Evolutionary conservation across 1,139 yeast species (phyloP).

Genomic region (Pneumocystis oryctolagi): DNA sequence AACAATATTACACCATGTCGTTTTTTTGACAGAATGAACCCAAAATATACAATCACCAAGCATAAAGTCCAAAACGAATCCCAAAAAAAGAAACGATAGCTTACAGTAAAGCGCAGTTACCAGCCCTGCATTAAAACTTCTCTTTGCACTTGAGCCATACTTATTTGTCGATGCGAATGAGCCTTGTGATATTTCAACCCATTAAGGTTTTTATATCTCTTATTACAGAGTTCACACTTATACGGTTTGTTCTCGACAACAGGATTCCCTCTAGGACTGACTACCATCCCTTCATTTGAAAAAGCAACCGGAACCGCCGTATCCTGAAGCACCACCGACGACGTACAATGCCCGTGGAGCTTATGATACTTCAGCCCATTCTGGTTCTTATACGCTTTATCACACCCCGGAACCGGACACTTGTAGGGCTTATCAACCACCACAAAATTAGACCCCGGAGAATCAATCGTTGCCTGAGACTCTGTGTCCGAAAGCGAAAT

Average conservation of each 20-base stretch:
- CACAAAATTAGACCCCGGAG: conserved; percentile 13
- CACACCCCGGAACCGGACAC: conserved; percentile 97
- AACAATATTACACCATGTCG: not conserved
- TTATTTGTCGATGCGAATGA: conserved; percentile 38
- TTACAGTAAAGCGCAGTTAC: not conserved
- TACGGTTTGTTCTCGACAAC: conserved; percentile 93
- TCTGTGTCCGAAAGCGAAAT: not conserved
- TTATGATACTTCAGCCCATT: conserved; percentile 93
- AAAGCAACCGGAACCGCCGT: conserved; percentile 3
- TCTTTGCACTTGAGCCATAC: conserved; percentile 1
- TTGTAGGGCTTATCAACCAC: conserved; percentile 70
- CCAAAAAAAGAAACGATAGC: not conserved
- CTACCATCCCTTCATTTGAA: not conserved
- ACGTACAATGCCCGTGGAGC: conserved; percentile 54
- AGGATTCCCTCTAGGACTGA: not conserved
- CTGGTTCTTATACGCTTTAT: conserved; percentile 91
- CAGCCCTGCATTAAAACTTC: not conserved
- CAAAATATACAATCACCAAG: conserved; percentile 18
- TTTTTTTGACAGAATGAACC: conserved; percentile 12
- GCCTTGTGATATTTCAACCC: conserved; percentile 96
- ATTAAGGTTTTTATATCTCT: conserved; percentile 85
- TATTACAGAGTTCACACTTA: conserved; percentile 95
- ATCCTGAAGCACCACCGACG: conserved; percentile 3
- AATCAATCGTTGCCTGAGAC: conserved; percentile 18
- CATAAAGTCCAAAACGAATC: conserved; percentile 16